Evolutionary conservation across 805 yeast genomes (phyloP).

Genomic region (Ogataea nitratoaversa): DNA sequence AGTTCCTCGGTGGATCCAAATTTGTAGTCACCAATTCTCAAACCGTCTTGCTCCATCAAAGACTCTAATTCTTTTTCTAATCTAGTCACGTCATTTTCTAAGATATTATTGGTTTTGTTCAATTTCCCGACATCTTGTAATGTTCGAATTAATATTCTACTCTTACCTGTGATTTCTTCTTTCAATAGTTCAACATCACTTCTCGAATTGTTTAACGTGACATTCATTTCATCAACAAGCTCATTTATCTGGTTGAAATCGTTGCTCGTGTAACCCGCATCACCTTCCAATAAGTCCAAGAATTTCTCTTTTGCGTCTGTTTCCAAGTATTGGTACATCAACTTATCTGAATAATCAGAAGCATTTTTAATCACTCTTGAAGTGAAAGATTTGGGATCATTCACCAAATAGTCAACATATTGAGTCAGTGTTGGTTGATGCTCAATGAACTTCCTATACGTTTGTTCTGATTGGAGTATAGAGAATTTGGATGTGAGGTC

Average conservation of each 20-base stretch:
- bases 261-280: constrained; percentile 19
- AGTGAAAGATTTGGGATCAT: constrained; percentile 8
- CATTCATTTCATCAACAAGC: constrained; percentile 13
- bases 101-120: constrained; percentile 23
- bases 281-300: constrained; percentile 45
- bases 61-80: constrained; percentile 27
- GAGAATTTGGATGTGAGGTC: constrained; percentile 17
- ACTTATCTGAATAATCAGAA: constrained; percentile 43
- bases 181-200: constrained; percentile 18
- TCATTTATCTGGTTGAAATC: constrained; percentile 20
- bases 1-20: constrained; percentile 28
- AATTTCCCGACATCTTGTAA: constrained; percentile 31
- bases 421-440: constrained; percentile 12
- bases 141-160: constrained; percentile 17
- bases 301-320: constrained; percentile 71
- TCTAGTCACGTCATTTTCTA: constrained; percentile 13
- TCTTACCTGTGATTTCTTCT: constrained; percentile 14
- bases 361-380: constrained; percentile 29
- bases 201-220: constrained; percentile 11
- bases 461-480: constrained; percentile 16
- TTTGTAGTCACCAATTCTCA: constrained; percentile 26
- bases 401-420: constrained; percentile 14
- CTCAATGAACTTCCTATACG: constrained; percentile 15
- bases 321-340: constrained; percentile 64
- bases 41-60: constrained; percentile 20